Evolutionary conservation across 768 basidiomycete species (phyloP), one percentile per base, ranked within the genome.

Genomic region (Strobilomyces echinocephalus): DNA sequence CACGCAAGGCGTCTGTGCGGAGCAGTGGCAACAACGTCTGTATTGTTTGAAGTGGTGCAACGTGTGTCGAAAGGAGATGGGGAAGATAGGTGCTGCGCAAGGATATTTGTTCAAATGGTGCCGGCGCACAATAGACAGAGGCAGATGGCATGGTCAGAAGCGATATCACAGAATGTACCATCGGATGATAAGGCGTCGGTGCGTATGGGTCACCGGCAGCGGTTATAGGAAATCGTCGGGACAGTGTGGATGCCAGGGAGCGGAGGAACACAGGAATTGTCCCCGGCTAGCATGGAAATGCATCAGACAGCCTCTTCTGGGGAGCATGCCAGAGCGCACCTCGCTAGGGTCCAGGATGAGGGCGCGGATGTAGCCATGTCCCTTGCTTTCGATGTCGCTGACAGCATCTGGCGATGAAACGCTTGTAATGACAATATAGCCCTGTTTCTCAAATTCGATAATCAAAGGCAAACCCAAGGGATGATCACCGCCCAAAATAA

Each of bases 341-440:
- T 91, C 85, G 49, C 74, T 75, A 0, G 91, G 85, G 69, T 94
- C 85, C 38, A 94, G 79, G 30, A 94, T 83, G 52, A 93, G 79
- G 1, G 86, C 91, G 47, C 85, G 84, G 52, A 92, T 80, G 68
- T 81, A 92, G 26, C 93, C 93, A 57, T 84, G 76, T 24, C 82
- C 80, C 55, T 74, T 73, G 34, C 72, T 74, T 67, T 95, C 91
- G 42, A 94, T 71, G 15, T 70, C 72, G 15, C 79, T 74, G 34
- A 82, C 83, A n/a, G 81, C 81, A 50, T 85, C 84, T 0, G 84
- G 79, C 6, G 79, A 82, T 1, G 83, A 73, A 16, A 92, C 91
- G 55, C 87, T 93, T 5, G 84, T 76, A 57, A 95, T 83, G 35
- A 95, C 85, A 60, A 93, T 87, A 62, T 87, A 94, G 0, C 89